phyloP scores from a whole-genome alignment of 805 yeast genomes.

The Ogataea polymorpha region DNA sequence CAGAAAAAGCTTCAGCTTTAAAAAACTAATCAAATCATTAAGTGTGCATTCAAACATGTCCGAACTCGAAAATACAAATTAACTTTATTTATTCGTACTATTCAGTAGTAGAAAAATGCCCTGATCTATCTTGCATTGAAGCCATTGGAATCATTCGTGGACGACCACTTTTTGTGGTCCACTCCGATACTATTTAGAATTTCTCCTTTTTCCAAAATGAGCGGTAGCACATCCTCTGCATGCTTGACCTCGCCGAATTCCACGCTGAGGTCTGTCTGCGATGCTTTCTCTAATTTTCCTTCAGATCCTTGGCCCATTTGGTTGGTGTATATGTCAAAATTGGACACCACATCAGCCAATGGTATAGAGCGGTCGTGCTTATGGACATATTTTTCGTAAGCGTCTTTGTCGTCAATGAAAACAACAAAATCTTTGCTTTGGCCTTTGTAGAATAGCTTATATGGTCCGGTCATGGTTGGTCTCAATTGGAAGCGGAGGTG shows the following conservation, averaged over 20 bases:
- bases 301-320: conserved; percentile 62
- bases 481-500: background rate
- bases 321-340: conserved; percentile 62
- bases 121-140: background rate
- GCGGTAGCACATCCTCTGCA: conserved; percentile 53
- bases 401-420: conserved; percentile 55
- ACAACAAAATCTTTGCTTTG: conserved; percentile 58
- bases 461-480: conserved; percentile 25
- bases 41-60: conserved; percentile 16
- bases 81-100: conserved; percentile 3
- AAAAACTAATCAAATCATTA: conserved; percentile 16
- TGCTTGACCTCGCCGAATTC: conserved; percentile 62
- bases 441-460: conserved; percentile 66
- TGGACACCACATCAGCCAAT: conserved; percentile 57
- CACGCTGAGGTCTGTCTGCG: conserved; percentile 55
- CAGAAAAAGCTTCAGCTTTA: conserved; percentile 15
- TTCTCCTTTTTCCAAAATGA: conserved; percentile 59
- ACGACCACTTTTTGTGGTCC: conserved; percentile 15
- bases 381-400: conserved; percentile 44
- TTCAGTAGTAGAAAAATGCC: background rate
- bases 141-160: conserved; percentile 45
- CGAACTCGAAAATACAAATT: conserved; percentile 3
- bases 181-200: conserved; percentile 38
- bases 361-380: conserved; percentile 54
- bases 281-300: conserved; percentile 71